phyloP scores from a whole-genome alignment of 306 rosid genomes.

The Cucumis sativus region DNA sequence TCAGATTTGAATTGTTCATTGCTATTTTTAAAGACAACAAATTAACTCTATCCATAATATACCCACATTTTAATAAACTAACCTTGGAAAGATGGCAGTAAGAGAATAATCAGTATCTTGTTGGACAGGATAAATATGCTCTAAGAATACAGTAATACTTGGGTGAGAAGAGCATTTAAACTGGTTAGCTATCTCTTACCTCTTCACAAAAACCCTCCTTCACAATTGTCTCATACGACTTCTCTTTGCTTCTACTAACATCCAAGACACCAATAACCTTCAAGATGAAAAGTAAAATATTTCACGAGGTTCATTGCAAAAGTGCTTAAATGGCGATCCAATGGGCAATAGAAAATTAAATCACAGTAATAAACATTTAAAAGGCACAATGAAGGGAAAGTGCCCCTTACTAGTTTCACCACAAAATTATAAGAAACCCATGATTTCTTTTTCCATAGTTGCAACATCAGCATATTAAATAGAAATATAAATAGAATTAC shows the following conservation, averaged over 20 bases:
- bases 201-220: conserved; percentile 94
- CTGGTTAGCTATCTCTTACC: conserved; percentile 29
- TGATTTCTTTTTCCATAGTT: not conserved
- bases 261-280: conserved; percentile 92
- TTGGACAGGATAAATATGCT: conserved; percentile 16
- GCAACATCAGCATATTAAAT: not conserved
- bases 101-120: not conserved
- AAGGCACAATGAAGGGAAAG: not conserved
- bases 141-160: not conserved
- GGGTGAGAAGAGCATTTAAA: not conserved
- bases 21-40: not conserved
- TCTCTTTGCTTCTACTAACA: conserved; percentile 72
- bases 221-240: conserved; percentile 75
- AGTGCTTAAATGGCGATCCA: not conserved
- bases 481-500: not conserved
- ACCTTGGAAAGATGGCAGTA: not conserved
- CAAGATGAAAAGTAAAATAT: conserved; percentile 10
- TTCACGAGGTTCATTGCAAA: conserved; percentile 9
- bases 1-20: not conserved
- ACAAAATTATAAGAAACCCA: not conserved
- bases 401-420: not conserved
- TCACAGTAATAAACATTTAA: not conserved
- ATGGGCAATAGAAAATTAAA: not conserved
- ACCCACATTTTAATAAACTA: conserved; percentile 2
- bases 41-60: not conserved